Conservation (phyloP, 257 asterid genomes). For the Leonotis leonurus region DNA sequence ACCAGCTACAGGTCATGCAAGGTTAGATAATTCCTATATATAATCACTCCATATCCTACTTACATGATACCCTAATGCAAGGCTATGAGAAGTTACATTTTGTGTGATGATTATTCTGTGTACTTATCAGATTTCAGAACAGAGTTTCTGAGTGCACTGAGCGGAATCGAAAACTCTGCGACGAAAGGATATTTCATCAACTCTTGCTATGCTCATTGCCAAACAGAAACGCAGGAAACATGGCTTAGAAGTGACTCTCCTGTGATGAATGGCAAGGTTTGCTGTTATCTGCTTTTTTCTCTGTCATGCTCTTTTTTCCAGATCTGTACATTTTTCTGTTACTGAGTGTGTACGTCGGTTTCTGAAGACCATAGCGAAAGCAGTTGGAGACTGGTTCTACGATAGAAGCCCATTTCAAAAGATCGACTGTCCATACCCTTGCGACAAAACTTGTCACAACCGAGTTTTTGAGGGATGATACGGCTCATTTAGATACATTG, state of each 20-base stretch:
- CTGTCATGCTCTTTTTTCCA: background rate
- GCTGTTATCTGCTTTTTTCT: background rate
- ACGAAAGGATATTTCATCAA: constrained; percentile 74
- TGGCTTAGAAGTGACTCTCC: constrained; percentile 75
- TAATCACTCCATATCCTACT: background rate
- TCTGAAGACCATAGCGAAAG: constrained; percentile 67
- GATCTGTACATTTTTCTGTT: background rate
- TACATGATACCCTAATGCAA: too few species aligned
- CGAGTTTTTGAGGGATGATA: constrained; percentile 50
- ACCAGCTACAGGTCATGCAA: constrained; percentile 46
- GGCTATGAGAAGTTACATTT: too few species aligned
- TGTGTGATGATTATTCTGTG: too few species aligned
- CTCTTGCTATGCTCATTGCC: constrained; percentile 93
- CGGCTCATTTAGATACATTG: constrained; percentile 13
- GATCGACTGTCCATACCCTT: constrained; percentile 92
- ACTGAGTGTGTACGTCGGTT: background rate
- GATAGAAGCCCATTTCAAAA: constrained; percentile 65
- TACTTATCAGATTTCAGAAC: constrained; percentile 53
- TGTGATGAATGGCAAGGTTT: constrained; percentile 45
- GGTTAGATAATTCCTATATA: constrained; percentile 28
- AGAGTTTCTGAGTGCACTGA: constrained; percentile 43
- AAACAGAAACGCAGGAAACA: constrained; percentile 77
- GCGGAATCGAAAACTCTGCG: constrained; percentile 37
- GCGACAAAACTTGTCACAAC: constrained; percentile 81
- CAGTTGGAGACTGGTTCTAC: constrained; percentile 85